Percentiles rank a stretch among this genome's conserved stretches.
Conservation (phyloP, 78 protist genomes). For the Pigoraptor vietnamica region DNA sequence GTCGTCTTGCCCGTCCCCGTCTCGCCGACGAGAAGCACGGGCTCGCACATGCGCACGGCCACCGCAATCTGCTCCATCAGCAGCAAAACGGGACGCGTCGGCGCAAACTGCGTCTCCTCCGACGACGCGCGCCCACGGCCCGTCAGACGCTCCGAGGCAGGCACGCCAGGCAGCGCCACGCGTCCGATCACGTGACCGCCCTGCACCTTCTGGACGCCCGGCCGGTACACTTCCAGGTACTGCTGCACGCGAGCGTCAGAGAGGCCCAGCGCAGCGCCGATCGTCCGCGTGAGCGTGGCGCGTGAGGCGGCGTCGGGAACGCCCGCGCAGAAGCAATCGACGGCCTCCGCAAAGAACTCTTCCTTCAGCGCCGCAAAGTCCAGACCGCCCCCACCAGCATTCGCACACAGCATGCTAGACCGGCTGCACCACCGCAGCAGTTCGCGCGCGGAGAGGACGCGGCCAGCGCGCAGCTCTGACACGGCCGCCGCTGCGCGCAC, state of each 20-base stretch:
- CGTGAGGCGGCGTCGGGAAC: slow-evolving; percentile 9
- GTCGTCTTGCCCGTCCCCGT: slow-evolving; percentile 98
- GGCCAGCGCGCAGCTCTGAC: not conserved
- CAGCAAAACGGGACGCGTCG: slow-evolving; percentile 56
- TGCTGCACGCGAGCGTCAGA: not conserved
- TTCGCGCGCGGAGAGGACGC: slow-evolving; percentile 56
- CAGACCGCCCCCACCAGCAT: not conserved
- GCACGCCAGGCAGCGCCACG: not conserved
- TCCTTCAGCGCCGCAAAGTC: not conserved
- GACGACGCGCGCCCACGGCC: not conserved
- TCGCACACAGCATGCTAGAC: not conserved
- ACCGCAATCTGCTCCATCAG: slow-evolving; percentile 79
- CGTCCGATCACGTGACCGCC: not conserved
- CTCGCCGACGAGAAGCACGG: slow-evolving; percentile 88
- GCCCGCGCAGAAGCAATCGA: slow-evolving; percentile 25
- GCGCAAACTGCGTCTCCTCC: slow-evolving; percentile 24
- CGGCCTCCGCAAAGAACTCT: slow-evolving; percentile 17
- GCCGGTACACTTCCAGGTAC: not conserved
- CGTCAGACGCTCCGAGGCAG: not conserved
- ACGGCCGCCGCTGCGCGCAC: not conserved
- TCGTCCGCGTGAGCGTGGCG: not conserved
- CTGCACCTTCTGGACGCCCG: not conserved
- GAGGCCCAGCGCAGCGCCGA: not conserved
- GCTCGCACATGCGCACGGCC: slow-evolving; percentile 72
- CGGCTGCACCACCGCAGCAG: slow-evolving; percentile 72